Base-by-base conservation (phyloP, 2,329 filamentous ascomycete genomes). In the Chrysoporthe puriensis region DNA sequence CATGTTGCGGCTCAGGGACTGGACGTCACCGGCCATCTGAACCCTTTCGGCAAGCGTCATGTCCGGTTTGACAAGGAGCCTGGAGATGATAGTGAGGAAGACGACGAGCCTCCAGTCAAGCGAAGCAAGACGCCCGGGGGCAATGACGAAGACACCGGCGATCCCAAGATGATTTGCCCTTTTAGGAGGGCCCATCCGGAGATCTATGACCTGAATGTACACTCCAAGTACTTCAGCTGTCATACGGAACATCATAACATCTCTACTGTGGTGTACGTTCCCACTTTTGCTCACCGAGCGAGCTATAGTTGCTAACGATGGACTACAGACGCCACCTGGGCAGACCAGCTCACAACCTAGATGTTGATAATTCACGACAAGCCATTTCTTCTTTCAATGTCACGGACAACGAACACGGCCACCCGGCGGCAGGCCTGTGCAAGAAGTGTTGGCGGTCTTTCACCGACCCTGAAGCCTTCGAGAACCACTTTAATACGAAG, bases 241-340 rank as follows among this genome's bases (percentile, higher is more conserved):
- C 75, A 78, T 59, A 76, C 77, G 2, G 57, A 70, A 21, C 77
- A 78, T 66, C 69, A 70, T 57, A 74, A 77, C 52, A 76, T 79
- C 43, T 78, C 77, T 7, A 76, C 74, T n/a, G 69, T 79, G 7
- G 73, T 77, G 76, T 77, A 69, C 74, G 77, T 73, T 3, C 8
- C 9, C 21, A 11, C 18, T 14, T 40, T 43, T 40, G 44, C 34
- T 44, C 3, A n/a, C 18, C 7, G 63, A 60, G 32, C 36, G 32
- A 26, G 26, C 7, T n/a, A 4, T 7, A 3, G 8, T 11, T 48
- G 32, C 43, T 57, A n/a, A 66, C 56, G 18, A 44, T 40, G 54
- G 68, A 71, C 34, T 60, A 72, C 64, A 67, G 76, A 8, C 76
- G 77, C 57, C 77, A 79, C 60, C 70, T 79, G 2, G 69, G 71